These are phyloP conservation scores for Eremothecium cymbalariae DNA, from an alignment of 1,139 yeast genomes.

Conservation along the genomic window DNA sequence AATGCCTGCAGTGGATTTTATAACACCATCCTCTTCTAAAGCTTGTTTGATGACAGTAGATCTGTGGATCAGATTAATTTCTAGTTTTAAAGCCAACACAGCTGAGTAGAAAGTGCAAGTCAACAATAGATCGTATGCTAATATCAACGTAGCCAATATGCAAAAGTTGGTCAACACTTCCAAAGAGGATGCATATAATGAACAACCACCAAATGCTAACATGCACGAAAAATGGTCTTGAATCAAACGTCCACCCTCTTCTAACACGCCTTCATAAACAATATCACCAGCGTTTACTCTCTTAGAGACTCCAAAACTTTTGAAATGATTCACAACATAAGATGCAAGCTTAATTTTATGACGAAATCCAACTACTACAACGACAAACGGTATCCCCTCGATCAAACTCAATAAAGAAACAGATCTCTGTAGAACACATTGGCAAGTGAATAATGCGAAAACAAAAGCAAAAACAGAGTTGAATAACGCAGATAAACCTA, in stretches of 20 bases:
- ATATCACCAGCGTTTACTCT: constrained; percentile 33
- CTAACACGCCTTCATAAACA: constrained; percentile 50
- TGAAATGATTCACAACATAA: constrained; percentile 32
- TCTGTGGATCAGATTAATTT: constrained; percentile 80
- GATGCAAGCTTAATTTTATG: constrained; percentile 74
- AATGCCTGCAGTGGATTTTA: constrained; percentile 62
- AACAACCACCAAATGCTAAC: constrained; percentile 59
- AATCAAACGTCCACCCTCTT: constrained; percentile 61
- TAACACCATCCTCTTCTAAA: constrained; percentile 89
- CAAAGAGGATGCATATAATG: constrained; percentile 61
- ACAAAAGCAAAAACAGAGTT: constrained; percentile 83
- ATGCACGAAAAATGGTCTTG: constrained; percentile 77
- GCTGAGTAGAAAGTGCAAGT: constrained; percentile 82
- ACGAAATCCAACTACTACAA: constrained; percentile 88
- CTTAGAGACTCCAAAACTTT: constrained; percentile 29
- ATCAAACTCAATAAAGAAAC: constrained; percentile 71
- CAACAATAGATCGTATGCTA: constrained; percentile 65
- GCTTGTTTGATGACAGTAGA: constrained; percentile 74
- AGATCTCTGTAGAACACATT: constrained; percentile 39
- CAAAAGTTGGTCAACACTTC: constrained; percentile 81
- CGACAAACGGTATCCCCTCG: constrained; percentile 91
- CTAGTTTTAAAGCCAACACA: constrained; percentile 78
- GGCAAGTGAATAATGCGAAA: constrained; percentile 66
- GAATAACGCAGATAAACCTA: constrained; percentile 72
- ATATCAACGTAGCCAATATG: constrained; percentile 62